phyloP scores from a whole-genome alignment of 129 eudicot species.

The Chrysanthemum makinoi region DNA sequence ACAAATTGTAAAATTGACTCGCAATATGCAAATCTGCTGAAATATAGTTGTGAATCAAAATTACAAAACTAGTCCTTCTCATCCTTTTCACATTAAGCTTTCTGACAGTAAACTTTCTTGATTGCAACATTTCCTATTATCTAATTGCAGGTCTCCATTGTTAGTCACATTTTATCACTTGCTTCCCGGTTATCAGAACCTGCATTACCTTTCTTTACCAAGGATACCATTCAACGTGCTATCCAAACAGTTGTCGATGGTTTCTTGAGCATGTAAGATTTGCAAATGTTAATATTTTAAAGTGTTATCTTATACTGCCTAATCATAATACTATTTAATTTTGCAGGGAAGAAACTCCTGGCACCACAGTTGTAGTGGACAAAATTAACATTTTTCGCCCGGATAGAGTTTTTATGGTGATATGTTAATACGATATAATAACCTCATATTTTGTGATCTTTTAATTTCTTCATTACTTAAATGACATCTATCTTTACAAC shows the following conservation, averaged over 20 bases:
- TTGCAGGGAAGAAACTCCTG: slow-evolving; percentile 57
- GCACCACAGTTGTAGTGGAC: slow-evolving; percentile 58
- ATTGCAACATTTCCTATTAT: slow-evolving; percentile 12
- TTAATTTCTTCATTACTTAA: slow-evolving; percentile 14
- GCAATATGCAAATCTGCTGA: too few species aligned
- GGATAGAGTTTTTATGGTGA: slow-evolving; percentile 95
- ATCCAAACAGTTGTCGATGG: slow-evolving; percentile 94
- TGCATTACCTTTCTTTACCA: slow-evolving; percentile 72
- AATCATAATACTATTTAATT: slow-evolving; percentile 22
- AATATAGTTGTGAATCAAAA: too few species aligned
- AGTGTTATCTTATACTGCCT: neutral
- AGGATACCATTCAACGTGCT: slow-evolving; percentile 56
- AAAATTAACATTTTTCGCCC: slow-evolving; percentile 90
- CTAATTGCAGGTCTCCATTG: slow-evolving; percentile 73
- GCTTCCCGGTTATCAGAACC: slow-evolving; percentile 72
- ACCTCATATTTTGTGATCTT: neutral
- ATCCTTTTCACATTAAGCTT: too few species aligned
- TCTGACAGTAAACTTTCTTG: neutral
- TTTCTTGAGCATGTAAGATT: slow-evolving; percentile 63
- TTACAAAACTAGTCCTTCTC: too few species aligned
- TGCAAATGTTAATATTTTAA: neutral
- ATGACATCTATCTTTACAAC: neutral
- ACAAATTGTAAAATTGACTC: too few species aligned
- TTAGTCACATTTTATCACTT: slow-evolving; percentile 72
- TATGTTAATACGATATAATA: neutral